Base-by-base conservation (phyloP, 2,329 filamentous ascomycete genomes). In the Aspergillus sp. region DNA sequence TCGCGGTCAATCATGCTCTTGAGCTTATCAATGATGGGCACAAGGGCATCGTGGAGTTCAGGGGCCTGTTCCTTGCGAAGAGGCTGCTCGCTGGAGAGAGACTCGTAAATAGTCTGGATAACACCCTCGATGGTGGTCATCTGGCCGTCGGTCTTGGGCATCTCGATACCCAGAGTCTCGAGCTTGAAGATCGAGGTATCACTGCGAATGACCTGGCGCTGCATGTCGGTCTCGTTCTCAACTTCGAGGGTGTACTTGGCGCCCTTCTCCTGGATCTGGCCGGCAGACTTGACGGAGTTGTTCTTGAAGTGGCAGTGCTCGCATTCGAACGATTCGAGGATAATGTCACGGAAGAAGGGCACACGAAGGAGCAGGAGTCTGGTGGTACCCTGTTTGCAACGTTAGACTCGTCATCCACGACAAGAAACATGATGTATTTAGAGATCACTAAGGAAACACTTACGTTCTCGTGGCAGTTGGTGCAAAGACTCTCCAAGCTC, bases 281-380 rank as follows among this genome's bases (percentile, higher is more conserved):
- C 92, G 28, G 95, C 95, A 8, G 93, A 88, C 75, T 97, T 94
- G 69, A 99, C 90, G 70, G 97, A 94, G 76, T 93, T 93, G 81
- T 98, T 97, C 67, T 90, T 87, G 79, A 94, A 89, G 73, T 88
- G 82, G 81, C 95, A 99, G 78, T 97, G 87, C 5, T 91, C 88
- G 82, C 95, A 99, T 67, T 87, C 86, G 78, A 99, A 99, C 64
- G 94, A 98, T 89, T 97, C 97, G 77, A 99, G 87, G 71, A 99
- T 92, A 65, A 99, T 89, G 77, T 99, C 94, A 80, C 92, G 92
- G 83, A 99, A 99, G 84, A 92, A 98, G 15, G 95, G 95, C 58
- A 99, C 97, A 66, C 88, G 87, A 15, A 96, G 96, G 57, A 99
- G 87, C 47, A 99, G 87, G 21, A 99, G 85, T 61, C 89, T 86